Conservation (phyloP, 768 basidiomycete species). For the Mycena venus region DNA sequence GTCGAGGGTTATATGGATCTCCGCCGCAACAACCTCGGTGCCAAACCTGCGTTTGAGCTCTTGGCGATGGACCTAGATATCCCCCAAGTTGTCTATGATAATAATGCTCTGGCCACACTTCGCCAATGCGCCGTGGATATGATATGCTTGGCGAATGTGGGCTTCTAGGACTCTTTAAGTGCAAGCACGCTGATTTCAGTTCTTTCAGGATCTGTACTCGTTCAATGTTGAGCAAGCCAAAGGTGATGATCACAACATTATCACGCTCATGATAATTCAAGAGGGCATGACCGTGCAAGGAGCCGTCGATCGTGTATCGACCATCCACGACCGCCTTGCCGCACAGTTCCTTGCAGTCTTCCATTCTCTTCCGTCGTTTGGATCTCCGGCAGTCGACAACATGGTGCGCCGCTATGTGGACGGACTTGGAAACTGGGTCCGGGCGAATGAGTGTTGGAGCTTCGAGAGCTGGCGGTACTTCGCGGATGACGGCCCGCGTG, state of each 20-base stretch:
- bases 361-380: constrained; percentile 39
- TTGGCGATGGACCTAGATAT: constrained; percentile 47
- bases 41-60: constrained; percentile 43
- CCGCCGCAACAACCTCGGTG: constrained; percentile 48
- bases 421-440: constrained; percentile 62
- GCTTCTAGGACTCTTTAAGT: not conserved
- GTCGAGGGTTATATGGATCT: constrained; percentile 46
- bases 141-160: not conserved
- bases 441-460: constrained; percentile 59
- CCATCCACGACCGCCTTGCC: constrained; percentile 41
- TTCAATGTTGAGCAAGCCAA: constrained; percentile 51
- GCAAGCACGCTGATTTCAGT: not conserved
- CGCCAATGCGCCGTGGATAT: constrained; percentile 11
- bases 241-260: constrained; percentile 50
- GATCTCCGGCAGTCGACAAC: constrained; percentile 42
- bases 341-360: constrained; percentile 38
- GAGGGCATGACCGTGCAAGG: constrained; percentile 37
- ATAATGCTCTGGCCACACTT: constrained; percentile 33
- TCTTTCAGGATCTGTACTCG: constrained; percentile 48
- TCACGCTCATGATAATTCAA: constrained; percentile 50
- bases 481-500: too few species aligned
- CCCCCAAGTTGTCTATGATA: constrained; percentile 48
- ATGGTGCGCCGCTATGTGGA: constrained; percentile 52
- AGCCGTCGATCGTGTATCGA: constrained; percentile 46
- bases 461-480: constrained; percentile 64